phyloP scores from a whole-genome alignment of 345 rosid genomes.

The Odontarrhena argentea region DNA sequence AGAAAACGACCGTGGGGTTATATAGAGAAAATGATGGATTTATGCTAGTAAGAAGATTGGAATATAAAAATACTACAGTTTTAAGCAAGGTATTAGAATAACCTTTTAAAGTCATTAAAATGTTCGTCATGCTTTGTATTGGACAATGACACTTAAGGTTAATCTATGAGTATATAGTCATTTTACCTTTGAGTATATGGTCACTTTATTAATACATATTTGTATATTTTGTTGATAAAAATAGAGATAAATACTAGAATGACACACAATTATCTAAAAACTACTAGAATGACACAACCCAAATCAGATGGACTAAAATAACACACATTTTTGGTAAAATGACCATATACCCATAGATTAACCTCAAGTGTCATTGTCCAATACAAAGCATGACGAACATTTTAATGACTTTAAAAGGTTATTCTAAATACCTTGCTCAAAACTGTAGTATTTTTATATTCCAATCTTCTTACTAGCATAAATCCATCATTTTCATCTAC shows the following conservation, averaged over 20 bases:
- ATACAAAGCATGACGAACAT: not conserved
- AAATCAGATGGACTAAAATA: no score
- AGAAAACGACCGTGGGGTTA: no score
- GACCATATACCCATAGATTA: not conserved
- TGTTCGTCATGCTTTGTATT: not conserved
- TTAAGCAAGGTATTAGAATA: constrained; percentile 40
- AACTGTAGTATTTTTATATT: constrained; percentile 24
- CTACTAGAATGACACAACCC: no score
- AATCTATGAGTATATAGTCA: not conserved
- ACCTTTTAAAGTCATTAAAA: not conserved
- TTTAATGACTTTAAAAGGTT: constrained; percentile 17
- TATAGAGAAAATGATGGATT: no score
- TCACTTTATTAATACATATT: no score
- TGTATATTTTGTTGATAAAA: no score
- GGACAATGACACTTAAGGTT: constrained; percentile 14
- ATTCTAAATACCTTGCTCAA: constrained; percentile 41
- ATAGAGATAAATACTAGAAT: no score
- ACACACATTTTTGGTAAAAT: no score
- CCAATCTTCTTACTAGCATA: constrained; percentile 11
- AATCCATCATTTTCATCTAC: constrained; percentile 12
- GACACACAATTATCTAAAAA: no score
- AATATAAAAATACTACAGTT: constrained; percentile 24
- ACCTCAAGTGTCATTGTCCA: constrained; percentile 15
- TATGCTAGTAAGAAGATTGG: constrained; percentile 6
- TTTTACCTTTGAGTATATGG: no score